phyloP scores from a whole-genome alignment of 176 grass and related monocot genomes.

The Rhynchospora tenuis region DNA sequence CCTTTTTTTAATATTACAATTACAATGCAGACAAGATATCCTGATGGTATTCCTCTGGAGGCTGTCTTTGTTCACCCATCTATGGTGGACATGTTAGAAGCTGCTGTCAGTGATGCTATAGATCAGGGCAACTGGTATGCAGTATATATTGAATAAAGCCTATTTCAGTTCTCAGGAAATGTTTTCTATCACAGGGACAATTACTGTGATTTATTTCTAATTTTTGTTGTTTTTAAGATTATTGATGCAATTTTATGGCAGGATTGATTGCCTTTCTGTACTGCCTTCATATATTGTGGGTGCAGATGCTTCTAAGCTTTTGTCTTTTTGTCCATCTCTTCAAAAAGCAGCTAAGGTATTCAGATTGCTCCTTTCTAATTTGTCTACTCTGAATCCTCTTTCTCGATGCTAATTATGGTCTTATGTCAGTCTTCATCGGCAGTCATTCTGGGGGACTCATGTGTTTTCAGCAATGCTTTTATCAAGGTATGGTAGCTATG shows the following conservation, averaged over 20 bases:
- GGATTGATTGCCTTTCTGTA: conserved; percentile 91
- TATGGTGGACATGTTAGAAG: conserved; percentile 89
- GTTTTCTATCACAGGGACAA: conserved; percentile 9
- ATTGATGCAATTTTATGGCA: conserved; percentile 23
- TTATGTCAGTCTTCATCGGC: conserved; percentile 87
- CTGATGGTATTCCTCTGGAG: conserved; percentile 83
- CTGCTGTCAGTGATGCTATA: conserved; percentile 75
- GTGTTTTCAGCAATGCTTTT: conserved; percentile 61
- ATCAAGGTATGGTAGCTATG: conserved; percentile 56
- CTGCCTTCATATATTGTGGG: conserved; percentile 79
- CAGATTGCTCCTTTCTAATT: conserved; percentile 13
- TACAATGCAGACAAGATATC: conserved; percentile 74
- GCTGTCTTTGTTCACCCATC: conserved; percentile 92
- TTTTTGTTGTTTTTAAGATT: conserved; percentile 2
- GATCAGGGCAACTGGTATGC: conserved; percentile 81
- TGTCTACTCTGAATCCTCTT: conserved; percentile 6
- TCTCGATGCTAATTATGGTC: conserved; percentile 24
- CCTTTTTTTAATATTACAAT: conserved; percentile 24
- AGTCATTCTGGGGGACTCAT: conserved; percentile 66
- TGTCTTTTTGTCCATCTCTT: conserved; percentile 72
- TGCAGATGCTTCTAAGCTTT: conserved; percentile 75
- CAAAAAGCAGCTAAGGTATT: conserved; percentile 79
- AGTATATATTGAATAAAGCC: conserved; percentile 12
- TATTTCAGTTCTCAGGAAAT: conserved; percentile 5
- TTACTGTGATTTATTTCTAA: neutral